Base-by-base conservation (phyloP, 2,329 filamentous ascomycete genomes). In the Pseudogymnoascus sp. region DNA sequence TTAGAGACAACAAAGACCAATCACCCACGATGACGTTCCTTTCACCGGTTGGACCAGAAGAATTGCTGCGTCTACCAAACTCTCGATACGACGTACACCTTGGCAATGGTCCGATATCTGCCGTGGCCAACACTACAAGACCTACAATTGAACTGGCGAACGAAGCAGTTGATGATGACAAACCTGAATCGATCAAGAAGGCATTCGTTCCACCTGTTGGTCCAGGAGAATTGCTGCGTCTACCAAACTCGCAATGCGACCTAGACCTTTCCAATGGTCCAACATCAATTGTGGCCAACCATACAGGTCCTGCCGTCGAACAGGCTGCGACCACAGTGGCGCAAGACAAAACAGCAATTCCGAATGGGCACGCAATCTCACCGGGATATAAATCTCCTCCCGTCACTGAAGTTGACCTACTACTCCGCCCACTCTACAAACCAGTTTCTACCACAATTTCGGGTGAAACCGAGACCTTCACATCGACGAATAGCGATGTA, bases 191-290 rank as follows among this genome's bases (percentile, higher is more conserved):
- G 61, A 19, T 10, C 61, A 62, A 16, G 66, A 65, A 34, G 65
- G 25, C 41, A 21, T 61, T 62, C 28, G 41, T 60, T 57, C 39
- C 68, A 4, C 71, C 72, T 39, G 67, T 70, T 25, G 70, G 69
- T 7, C 72, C 72, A n/a, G 66, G 74, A 51, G 77, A 82, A 67
- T 75, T 86, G 5, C 72, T 86, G 8, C 77, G 80, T 10, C 72
- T 87, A 37, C 84, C 84, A n/a, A 85, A 87, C 67, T 84, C 83
- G 1, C 66, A 70, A 4, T 69, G 68, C n/a, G 77, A 79, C 13
- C 14, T 63, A n/a, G 28, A 21, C 45, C 25, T 60, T 23, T 57
- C 14, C 14, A 60, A 7, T n/a, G 62, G 34, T 14, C 23, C 34
- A n/a, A 8, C 51, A 25, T 37, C 39, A 3, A 36, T 23, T 16